Percentiles rank a stretch among this genome's conserved stretches.
Evolutionary conservation across 805 yeast species (phyloP).

Genomic region (Saccharomycopsis amapae): DNA sequence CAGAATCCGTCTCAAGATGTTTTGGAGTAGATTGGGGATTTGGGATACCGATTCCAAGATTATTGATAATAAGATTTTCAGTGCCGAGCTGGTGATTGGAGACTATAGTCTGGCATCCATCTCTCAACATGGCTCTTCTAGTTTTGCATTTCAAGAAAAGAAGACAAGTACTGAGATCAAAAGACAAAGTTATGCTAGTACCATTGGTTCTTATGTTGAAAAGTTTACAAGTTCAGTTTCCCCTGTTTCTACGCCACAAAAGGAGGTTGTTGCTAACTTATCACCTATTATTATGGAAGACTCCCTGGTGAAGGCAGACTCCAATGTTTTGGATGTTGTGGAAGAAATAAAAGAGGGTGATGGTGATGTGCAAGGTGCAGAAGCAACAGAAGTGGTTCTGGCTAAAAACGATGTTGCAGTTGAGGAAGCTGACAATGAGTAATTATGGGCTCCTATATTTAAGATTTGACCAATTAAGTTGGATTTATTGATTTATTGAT

Average conservation of each 20-base stretch:
- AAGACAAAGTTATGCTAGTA: slow-evolving; percentile 17
- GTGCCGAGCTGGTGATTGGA: slow-evolving; percentile 7
- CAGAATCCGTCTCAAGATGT: slow-evolving; percentile 61
- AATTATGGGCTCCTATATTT: too few relatives aligned
- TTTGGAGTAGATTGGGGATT: slow-evolving; percentile 78
- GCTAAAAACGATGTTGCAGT: too few relatives aligned
- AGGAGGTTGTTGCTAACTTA: too few relatives aligned
- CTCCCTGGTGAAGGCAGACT: not conserved
- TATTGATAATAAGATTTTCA: slow-evolving; percentile 28
- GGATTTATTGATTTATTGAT: too few relatives aligned
- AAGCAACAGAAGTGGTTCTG: too few relatives aligned
- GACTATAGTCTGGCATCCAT: not conserved
- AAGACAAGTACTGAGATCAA: slow-evolving; percentile 4
- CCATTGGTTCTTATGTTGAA: slow-evolving; percentile 16
- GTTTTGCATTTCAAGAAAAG: slow-evolving; percentile 10
- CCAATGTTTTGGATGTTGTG: not conserved
- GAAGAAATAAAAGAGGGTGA: not conserved
- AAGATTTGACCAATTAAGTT: too few relatives aligned
- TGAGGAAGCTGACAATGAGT: too few relatives aligned
- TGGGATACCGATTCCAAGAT: slow-evolving; percentile 47
- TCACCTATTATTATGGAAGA: too few relatives aligned
- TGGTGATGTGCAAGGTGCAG: too few relatives aligned
- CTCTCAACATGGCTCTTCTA: not conserved
- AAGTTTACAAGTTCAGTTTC: not conserved
- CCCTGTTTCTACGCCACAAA: not conserved